Evolutionary conservation across 176 grass and related monocot species (phyloP).

Genomic region (Alopecurus myosuroides): DNA sequence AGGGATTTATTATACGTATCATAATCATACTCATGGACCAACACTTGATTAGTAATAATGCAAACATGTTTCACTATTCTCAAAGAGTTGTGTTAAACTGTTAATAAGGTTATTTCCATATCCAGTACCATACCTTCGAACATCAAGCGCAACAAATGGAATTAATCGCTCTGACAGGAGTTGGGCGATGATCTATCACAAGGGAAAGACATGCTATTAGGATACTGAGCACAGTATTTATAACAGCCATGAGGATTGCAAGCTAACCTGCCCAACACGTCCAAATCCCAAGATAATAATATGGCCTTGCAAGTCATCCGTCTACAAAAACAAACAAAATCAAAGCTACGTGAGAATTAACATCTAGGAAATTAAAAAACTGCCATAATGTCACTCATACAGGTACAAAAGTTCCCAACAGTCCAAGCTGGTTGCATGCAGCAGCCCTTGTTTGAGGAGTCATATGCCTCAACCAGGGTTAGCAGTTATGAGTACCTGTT

Average conservation of each 20-base stretch:
- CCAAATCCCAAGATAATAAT: conserved; percentile 99
- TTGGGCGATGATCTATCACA: conserved; percentile 86
- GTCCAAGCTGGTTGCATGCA: not conserved
- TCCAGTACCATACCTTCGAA: conserved; percentile 64
- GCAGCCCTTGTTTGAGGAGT: not conserved
- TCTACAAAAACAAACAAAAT: conserved; percentile 56
- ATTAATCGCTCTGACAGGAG: conserved; percentile 95
- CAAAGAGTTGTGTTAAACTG: not conserved
- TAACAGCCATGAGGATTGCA: conserved; percentile 17
- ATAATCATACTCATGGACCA: not conserved
- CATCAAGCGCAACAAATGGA: conserved; percentile 96
- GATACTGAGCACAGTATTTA: conserved; percentile 7
- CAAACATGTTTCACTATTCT: conserved; percentile 7
- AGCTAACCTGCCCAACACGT: conserved; percentile 90
- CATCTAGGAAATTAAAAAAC: conserved; percentile 18
- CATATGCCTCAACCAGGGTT: not conserved
- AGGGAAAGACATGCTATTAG: not conserved
- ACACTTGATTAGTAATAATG: not conserved
- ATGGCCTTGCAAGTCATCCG: conserved; percentile 97
- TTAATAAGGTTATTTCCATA: conserved; percentile 18
- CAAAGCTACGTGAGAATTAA: conserved; percentile 3
- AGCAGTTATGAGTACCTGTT: conserved; percentile 5
- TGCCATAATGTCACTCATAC: not conserved
- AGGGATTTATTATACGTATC: not conserved
- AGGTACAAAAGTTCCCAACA: not conserved